Evolutionary conservation across 129 eudicot genomes (phyloP).

Genomic region (Centrapalus pauciflorus): DNA sequence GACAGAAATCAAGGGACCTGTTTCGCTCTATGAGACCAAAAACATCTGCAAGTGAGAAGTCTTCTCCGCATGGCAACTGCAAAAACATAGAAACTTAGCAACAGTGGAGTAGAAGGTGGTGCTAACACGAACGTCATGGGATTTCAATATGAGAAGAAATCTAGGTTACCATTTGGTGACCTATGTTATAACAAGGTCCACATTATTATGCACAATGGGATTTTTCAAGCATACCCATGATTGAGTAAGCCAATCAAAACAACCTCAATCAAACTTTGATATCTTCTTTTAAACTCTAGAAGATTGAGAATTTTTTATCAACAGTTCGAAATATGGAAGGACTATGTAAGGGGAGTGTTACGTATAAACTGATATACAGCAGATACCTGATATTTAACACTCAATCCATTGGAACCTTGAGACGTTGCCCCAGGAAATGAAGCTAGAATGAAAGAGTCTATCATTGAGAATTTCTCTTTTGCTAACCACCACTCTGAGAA

Average conservation of each 20-base stretch:
- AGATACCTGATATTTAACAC: constrained; percentile 80
- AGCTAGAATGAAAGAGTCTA: constrained; percentile 66
- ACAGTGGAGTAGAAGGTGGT: not conserved
- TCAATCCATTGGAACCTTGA: constrained; percentile 88
- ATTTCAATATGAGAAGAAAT: not conserved
- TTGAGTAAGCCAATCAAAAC: not conserved
- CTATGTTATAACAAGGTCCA: no score
- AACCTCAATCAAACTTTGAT: not conserved
- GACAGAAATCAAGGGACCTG: constrained; percentile 34
- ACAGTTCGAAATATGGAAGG: not conserved
- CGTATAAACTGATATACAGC: not conserved
- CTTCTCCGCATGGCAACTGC: constrained; percentile 76
- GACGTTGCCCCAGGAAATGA: constrained; percentile 79
- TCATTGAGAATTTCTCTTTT: constrained; percentile 70
- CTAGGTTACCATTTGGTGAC: not conserved
- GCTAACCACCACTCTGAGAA: constrained; percentile 98
- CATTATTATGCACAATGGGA: no score
- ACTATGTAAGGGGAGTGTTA: not conserved
- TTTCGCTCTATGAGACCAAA: constrained; percentile 91
- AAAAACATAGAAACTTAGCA: constrained; percentile 12
- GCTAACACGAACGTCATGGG: not conserved
- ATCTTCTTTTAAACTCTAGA: not conserved
- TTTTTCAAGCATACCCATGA: no score
- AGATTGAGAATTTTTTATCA: not conserved
- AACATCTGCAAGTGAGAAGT: constrained; percentile 86